Base-by-base conservation (phyloP, 2,329 filamentous ascomycete species). In the Fusarium tanahbumbuense region DNA sequence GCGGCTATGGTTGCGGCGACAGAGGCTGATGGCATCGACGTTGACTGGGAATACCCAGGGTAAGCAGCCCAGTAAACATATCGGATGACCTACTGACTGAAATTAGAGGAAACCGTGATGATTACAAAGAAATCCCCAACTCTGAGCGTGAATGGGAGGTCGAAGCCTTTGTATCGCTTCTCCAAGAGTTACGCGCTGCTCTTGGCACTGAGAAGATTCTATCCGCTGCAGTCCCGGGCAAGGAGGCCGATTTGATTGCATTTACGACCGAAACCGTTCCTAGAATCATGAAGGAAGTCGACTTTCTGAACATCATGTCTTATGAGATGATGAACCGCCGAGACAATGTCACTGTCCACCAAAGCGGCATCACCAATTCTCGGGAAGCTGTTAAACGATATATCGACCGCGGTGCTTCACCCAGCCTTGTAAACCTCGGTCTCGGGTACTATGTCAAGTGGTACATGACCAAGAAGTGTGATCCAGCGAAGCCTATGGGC, bases 291-390 rank as follows among this genome's bases (percentile, higher is more conserved):
- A 74, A 81, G 7, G 82, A 84, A 2, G 84, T 92, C 18, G 89
- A 93, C 74, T 90, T 90, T 70, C 82, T 93, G 76, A 93, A 93
- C 71, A 81, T 85, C 73, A 86, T 92, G 91, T 85, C 87, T 3
- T 93, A 92, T 76, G 91, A 93, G 73, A 79, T 91, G 58, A 88
- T 91, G 83, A 91, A 92, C 80, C 86, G 91, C 34, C 88, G 91
- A 34, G 88, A 92, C 79, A 88, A 79, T 45, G 76, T 82, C 12
- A 92, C 91, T 5, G 84, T 81, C 34, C 91, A 93, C 77, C 90
- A 92, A 75, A 89, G 85, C 45, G 88, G 88, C n/a, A 82, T 92
- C 9, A 74, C 81, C 16, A 84, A 81, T 12, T 89, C 89, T 1
- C 77, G 84, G 9, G 80, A 83, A 8, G 81, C 86, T 5, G 77